These are phyloP conservation scores for Oryza brachyantha DNA, from an alignment of 176 grass and related monocot genomes.

Conservation along the genomic window DNA sequence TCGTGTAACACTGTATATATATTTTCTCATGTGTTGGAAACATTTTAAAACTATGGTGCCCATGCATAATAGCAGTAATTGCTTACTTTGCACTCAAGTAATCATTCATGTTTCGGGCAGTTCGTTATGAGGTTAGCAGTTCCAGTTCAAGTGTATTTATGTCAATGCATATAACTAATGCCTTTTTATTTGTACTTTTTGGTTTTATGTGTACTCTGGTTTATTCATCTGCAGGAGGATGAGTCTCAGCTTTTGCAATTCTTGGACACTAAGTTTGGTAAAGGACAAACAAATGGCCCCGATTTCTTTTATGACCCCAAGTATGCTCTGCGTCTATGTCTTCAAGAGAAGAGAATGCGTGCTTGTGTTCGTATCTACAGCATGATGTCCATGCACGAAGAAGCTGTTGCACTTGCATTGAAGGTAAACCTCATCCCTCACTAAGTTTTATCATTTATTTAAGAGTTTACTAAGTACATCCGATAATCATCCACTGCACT, in stretches of 20 bases:
- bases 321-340: conserved; percentile 95
- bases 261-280: conserved; percentile 82
- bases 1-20: no score
- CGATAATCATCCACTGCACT: conserved; percentile 11
- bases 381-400: conserved; percentile 99
- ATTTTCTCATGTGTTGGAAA: conserved; percentile 28
- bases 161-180: neutral
- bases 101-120: neutral
- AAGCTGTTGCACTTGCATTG: conserved; percentile 95
- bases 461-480: neutral
- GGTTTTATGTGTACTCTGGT: conserved; percentile 23
- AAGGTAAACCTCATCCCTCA: conserved; percentile 48
- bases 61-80: neutral
- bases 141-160: conserved; percentile 15
- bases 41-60: neutral
- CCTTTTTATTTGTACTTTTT: neutral
- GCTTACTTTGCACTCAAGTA: conserved; percentile 1
- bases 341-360: conserved; percentile 94
- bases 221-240: conserved; percentile 62
- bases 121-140: conserved; percentile 5
- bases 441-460: neutral
- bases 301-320: conserved; percentile 95
- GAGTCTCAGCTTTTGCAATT: conserved; percentile 87
- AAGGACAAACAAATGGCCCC: conserved; percentile 61
- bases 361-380: conserved; percentile 97